Percentiles rank a stretch among this genome's conserved stretches.
Evolutionary conservation across 768 basidiomycete species (phyloP).

Genomic region (Boletus reticulatus): DNA sequence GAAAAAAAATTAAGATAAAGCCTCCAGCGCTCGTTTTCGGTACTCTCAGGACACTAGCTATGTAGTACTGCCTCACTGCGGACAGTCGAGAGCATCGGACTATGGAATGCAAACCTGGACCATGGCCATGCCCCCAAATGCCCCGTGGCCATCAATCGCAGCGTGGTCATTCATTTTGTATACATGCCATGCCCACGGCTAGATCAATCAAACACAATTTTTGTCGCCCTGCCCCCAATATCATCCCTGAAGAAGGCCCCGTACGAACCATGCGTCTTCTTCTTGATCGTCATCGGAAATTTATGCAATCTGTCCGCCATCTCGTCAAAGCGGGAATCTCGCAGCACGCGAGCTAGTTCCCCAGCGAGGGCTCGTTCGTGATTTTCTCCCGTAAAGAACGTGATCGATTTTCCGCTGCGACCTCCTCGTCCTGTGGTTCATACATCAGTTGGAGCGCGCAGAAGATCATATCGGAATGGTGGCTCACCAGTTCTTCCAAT

Average conservation of each 20-base stretch:
- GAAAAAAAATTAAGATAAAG: background rate
- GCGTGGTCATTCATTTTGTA: background rate
- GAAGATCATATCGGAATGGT: background rate
- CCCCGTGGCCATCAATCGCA: conserved; percentile 13
- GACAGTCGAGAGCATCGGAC: background rate
- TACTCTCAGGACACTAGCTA: background rate
- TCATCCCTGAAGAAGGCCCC: conserved; percentile 80
- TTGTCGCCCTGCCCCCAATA: conserved; percentile 61
- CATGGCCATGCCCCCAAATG: background rate
- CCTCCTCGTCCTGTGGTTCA: conserved; percentile 74
- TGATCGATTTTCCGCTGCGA: conserved; percentile 85
- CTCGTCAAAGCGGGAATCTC: conserved; percentile 82
- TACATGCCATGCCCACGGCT: background rate
- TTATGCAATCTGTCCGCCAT: conserved; percentile 62
- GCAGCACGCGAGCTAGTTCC: conserved; percentile 86
- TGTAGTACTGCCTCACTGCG: background rate
- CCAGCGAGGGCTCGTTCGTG: conserved; percentile 88
- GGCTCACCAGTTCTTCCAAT: conserved; percentile 79
- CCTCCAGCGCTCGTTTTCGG: background rate
- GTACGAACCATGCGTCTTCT: conserved; percentile 88
- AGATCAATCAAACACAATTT: conserved; percentile 65
- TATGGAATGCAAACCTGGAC: background rate
- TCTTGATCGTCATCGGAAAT: conserved; percentile 97
- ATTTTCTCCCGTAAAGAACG: conserved; percentile 93
- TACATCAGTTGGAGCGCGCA: background rate